phyloP scores from a whole-genome alignment of 768 basidiomycete genomes.

The Trametes coccinea region DNA sequence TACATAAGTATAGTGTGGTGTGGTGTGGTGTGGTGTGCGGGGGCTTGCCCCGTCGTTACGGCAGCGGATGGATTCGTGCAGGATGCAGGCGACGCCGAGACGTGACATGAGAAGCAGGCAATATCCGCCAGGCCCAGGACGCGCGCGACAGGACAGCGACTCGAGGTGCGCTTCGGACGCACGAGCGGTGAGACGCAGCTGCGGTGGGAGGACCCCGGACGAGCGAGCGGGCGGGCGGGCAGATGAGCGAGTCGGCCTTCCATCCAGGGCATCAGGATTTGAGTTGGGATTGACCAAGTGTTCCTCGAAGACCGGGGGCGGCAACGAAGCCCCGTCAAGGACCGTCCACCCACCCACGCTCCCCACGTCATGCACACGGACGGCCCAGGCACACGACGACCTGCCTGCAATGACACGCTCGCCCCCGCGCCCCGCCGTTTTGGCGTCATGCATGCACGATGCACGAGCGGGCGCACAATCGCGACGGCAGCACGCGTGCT shows the following conservation, averaged over 20 bases:
- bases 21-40: background rate
- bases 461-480: background rate
- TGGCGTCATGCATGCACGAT: background rate
- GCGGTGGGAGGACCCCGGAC: background rate
- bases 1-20: too few relatives aligned
- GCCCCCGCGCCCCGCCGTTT: background rate
- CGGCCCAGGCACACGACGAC: background rate
- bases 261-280: background rate
- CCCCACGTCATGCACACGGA: conserved; percentile 2
- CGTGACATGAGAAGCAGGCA: conserved; percentile 1
- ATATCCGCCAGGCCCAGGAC: background rate
- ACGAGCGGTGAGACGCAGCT: background rate
- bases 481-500: background rate
- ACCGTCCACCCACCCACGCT: background rate
- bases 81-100: background rate
- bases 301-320: conserved; percentile 13
- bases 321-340: background rate
- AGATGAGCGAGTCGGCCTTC: background rate
- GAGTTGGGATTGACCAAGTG: conserved; percentile 21
- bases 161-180: background rate
- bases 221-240: conserved; percentile 2
- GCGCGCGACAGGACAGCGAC: background rate
- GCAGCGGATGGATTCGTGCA: conserved; percentile 5
- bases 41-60: background rate
- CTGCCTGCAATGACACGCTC: too few relatives aligned